Percentiles rank a stretch among this genome's conserved stretches.
Conservation (phyloP, 257 asterid species). For the Linderniella brevidens region DNA sequence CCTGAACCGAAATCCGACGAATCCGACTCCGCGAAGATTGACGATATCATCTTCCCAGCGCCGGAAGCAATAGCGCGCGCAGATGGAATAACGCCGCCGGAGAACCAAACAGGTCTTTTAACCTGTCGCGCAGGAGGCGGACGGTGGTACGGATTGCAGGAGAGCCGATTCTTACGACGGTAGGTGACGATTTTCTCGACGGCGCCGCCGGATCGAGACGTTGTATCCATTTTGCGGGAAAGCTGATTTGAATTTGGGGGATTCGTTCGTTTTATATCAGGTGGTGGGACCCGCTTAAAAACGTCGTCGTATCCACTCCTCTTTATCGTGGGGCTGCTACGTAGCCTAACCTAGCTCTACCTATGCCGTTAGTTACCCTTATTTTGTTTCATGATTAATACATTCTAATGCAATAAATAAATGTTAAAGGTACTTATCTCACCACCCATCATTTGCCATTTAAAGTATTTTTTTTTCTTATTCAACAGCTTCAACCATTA, state of each 20-base stretch:
- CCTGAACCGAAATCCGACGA: not conserved
- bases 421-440: no score
- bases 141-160: not conserved
- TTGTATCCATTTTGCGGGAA: not conserved
- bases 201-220: not conserved
- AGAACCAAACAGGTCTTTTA: not conserved
- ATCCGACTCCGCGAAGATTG: not conserved
- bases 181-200: not conserved
- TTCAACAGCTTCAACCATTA: no score
- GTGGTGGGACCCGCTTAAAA: no score
- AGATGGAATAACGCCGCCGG: not conserved
- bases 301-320: no score
- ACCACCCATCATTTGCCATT: no score
- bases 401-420: no score
- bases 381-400: no score
- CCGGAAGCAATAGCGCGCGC: slow-evolving; percentile 1
- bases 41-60: not conserved
- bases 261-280: no score
- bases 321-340: no score
- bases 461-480: no score
- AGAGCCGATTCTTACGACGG: not conserved
- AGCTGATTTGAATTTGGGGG: not conserved
- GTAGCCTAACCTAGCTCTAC: no score
- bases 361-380: no score
- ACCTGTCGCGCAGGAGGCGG: not conserved